Base-by-base conservation (phyloP, 176 grass and related monocot species). In the Oryza coarctata region DNA sequence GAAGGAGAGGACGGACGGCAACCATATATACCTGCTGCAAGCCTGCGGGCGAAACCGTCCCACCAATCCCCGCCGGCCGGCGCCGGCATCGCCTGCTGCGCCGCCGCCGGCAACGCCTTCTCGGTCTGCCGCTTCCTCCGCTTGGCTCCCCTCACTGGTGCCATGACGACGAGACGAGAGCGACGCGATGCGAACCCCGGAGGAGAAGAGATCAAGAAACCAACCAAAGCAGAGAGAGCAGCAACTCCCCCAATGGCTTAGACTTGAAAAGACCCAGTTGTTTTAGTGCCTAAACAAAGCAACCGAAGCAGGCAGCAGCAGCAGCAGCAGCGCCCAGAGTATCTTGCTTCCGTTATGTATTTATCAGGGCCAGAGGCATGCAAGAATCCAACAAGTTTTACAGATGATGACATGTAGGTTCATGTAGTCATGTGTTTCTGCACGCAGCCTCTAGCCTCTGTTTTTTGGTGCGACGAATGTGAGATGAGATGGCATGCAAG, bases 21-120 rank as follows among this genome's bases (percentile, higher is more conserved):
- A n/a, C n/a, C n/a, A n/a, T n/a, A n/a, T 29, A 74, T 85, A 89
- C 87, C 87, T 81, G 90, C 93, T 92, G 90, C 80, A 86, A 95
- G 84, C 80, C 93, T 91, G 55, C 75, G 80, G 65, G 93, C 86
- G 88, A 95, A 95, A 47, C 58, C 22, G 67, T 69, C 83, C 93
- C 93, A 95, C 93, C 93, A 95, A 75, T 95, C 93, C 70, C 61
- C 82, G 71, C 60, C 84, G 39, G 45, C 61, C 70, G 80, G 73
- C 69, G 25, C 50, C 50, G 68, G 65, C 85, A 88, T 62, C 70
- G 82, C 31, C 87, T 60, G 62, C 87, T 60, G 62, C 85, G 23
- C 79, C 78, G 79, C 60, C 26, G 55, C 22, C 60, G 82, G 60
- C 36, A 63, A 68, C 73, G 75, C 70, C 79, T 39, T 61, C 38